A percentile compares a stretch with the other conserved stretches of the same genome.
These are phyloP conservation scores for Boechera retrofracta DNA, from an alignment of 345 rosid species.

Conservation along the genomic window DNA sequence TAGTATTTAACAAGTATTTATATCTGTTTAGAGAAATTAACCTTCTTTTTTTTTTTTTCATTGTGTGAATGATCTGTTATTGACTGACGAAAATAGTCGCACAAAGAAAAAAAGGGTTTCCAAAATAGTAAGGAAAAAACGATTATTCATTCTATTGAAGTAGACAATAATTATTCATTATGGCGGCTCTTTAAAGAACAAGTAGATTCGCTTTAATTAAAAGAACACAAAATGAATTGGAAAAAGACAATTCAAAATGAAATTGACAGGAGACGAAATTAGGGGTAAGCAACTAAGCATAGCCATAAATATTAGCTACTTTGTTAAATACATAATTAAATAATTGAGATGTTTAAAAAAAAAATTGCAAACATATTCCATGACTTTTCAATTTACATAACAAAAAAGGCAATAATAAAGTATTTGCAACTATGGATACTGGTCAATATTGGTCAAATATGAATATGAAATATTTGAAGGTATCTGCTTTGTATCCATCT, in stretches of 20 bases:
- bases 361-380: no score
- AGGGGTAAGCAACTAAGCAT: no score
- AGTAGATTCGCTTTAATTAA: not conserved
- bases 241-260: not conserved
- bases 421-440: no score
- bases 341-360: no score
- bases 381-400: no score
- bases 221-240: not conserved
- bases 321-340: no score
- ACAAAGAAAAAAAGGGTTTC: not conserved
- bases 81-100: conserved; percentile 9
- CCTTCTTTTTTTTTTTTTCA: not conserved
- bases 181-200: not conserved
- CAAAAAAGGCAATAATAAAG: no score
- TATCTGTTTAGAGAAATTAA: not conserved
- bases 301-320: no score
- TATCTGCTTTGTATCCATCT: no score
- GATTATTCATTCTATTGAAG: not conserved
- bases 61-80: not conserved
- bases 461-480: no score
- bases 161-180: not conserved
- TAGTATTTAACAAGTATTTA: not conserved
- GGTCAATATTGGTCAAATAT: no score
- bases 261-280: not conserved
- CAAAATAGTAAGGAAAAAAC: not conserved